Evolutionary conservation across 495 filamentous ascomycete species (phyloP).

Genomic region (Neurospora cerealis): DNA sequence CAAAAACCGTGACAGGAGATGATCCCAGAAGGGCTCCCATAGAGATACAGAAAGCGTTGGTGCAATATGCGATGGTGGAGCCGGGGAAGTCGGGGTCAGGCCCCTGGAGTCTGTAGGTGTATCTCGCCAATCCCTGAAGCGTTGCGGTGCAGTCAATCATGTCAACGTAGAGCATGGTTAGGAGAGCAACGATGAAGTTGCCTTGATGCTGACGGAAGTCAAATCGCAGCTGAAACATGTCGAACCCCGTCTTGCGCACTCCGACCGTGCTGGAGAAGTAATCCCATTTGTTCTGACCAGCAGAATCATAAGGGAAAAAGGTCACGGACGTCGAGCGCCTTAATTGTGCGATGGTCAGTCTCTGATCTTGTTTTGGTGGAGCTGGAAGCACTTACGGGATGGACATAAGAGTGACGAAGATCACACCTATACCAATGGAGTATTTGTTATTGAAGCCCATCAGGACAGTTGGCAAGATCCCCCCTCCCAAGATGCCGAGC

Average conservation of each 20-base stretch:
- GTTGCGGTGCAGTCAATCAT: constrained; percentile 59
- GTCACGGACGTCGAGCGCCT: constrained; percentile 60
- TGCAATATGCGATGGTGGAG: constrained; percentile 56
- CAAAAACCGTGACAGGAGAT: constrained; percentile 71
- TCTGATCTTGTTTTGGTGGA: not conserved
- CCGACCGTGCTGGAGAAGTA: constrained; percentile 50
- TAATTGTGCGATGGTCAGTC: not conserved
- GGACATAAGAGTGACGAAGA: constrained; percentile 68
- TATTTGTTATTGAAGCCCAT: constrained; percentile 76
- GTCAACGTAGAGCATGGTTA: constrained; percentile 83
- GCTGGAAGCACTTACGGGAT: constrained; percentile 48
- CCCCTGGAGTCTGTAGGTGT: constrained; percentile 53
- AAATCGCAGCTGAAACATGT: not conserved
- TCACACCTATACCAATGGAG: constrained; percentile 74
- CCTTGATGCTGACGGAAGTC: constrained; percentile 16
- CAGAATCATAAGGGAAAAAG: constrained; percentile 61
- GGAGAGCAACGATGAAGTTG: constrained; percentile 60
- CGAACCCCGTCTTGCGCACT: not conserved
- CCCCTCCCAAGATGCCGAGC: constrained; percentile 72
- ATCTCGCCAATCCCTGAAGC: constrained; percentile 74
- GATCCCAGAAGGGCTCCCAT: constrained; percentile 66
- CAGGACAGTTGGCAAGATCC: constrained; percentile 60
- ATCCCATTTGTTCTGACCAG: constrained; percentile 55
- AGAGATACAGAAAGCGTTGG: constrained; percentile 63
- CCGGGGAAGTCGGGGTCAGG: constrained; percentile 52